Base-by-base conservation (phyloP, 2,329 filamentous ascomycete genomes). In the Colletotrichum coccodes region DNA sequence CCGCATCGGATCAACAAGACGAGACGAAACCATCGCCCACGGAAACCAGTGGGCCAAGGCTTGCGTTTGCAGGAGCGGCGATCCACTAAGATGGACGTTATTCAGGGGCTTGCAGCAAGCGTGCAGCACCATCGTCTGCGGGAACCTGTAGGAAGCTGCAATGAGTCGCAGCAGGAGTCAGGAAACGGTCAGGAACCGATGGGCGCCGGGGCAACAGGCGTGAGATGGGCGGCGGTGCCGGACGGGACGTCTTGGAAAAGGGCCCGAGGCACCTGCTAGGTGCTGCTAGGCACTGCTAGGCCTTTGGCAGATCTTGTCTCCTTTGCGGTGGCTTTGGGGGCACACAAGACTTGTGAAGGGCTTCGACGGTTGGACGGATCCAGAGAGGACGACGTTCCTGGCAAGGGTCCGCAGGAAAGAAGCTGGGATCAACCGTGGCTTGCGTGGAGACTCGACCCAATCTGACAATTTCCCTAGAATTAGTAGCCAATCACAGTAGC, bases 381-480 rank as follows among this genome's bases (percentile, higher is more conserved):
- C 40, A 49, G 42, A 26, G 23, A 62, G 30, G 21, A 60, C 28
- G 32, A 50, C 40, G 30, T 49, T 49, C 60, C 46, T 58, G 63
- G 49, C 62, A 64, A 56, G 54, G 68, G 49, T 44, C 47, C 26
- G 65, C 68, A 73, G 66, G 70, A 75, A 70, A 72, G 68, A 18
- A 73, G 68, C 71, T 71, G 46, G 67, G 67, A 70, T 60, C 58
- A 72, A 70, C 64, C 64, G 60, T 54, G 68, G 60, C 68, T 36
- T 59, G 63, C n/a, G 56, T 68, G 52, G 72, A 68, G 65, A 71
- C 66, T 54, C 69, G 49, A 21, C 63, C 60, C 65, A 59, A 47
- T 59, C 59, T 52, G 46, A 62, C 73, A 74, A 76, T 75, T 75
- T 75, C 74, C 71, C 68, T 56, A 71, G 71, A 70, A 73, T 76